Conservation (phyloP, 2,329 filamentous ascomycete species). For the Clarireedia homoeocarpa region DNA sequence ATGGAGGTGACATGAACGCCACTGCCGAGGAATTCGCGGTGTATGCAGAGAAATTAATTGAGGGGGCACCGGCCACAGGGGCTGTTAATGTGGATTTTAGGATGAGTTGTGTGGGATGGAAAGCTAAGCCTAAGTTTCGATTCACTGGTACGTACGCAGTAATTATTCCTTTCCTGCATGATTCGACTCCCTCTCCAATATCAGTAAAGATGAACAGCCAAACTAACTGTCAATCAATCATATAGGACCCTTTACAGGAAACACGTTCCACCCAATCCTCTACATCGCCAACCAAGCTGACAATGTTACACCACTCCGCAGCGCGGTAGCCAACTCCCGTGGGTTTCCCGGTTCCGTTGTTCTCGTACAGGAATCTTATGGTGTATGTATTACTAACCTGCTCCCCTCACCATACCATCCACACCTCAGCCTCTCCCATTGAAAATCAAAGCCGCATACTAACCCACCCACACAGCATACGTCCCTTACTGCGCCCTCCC, state of each 20-base stretch:
- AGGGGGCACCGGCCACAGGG: constrained; percentile 36
- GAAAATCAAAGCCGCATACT: neutral
- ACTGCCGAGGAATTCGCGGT: constrained; percentile 19
- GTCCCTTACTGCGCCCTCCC: constrained; percentile 29
- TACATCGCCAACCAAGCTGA: constrained; percentile 32
- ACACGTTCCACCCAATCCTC: constrained; percentile 31
- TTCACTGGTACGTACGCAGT: constrained; percentile 16
- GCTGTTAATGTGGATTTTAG: constrained; percentile 35
- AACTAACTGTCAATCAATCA: neutral
- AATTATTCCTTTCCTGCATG: too few species aligned
- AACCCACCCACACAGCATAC: constrained; percentile 37
- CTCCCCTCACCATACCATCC: neutral
- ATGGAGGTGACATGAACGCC: constrained; percentile 18
- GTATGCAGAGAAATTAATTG: constrained; percentile 19
- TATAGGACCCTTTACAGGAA: constrained; percentile 28
- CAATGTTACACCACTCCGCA: constrained; percentile 30
- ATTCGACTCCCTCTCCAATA: neutral
- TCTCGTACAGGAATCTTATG: constrained; percentile 42
- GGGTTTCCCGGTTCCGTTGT: constrained; percentile 39
- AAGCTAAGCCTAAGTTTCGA: constrained; percentile 26
- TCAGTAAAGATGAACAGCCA: neutral
- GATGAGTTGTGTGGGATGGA: constrained; percentile 30
- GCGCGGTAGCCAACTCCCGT: constrained; percentile 26
- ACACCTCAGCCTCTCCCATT: neutral
- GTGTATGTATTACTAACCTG: constrained; percentile 31